phyloP scores from a whole-genome alignment of 2,329 filamentous ascomycete genomes.

The Coniella vitis region DNA sequence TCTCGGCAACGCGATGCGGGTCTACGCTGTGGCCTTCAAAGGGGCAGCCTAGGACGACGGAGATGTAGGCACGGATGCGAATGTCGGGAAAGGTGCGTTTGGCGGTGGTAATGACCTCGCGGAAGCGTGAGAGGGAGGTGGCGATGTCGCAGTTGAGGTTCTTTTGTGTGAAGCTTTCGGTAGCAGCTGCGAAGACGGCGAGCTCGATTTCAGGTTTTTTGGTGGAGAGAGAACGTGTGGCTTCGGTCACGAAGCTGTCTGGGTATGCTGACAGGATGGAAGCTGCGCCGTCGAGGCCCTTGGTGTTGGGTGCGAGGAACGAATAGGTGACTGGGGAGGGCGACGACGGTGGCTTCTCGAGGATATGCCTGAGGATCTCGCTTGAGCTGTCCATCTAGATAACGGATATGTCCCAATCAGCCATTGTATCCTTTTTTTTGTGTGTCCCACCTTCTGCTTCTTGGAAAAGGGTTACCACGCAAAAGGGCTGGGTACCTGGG shows the following conservation, averaged over 20 bases:
- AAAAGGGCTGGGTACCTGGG: constrained; percentile 51
- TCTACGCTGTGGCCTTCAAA: constrained; percentile 62
- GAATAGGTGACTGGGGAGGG: constrained; percentile 61
- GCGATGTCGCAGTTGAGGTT: constrained; percentile 78
- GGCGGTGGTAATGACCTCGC: constrained; percentile 60
- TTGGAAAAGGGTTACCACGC: no score
- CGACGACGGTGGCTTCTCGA: constrained; percentile 49
- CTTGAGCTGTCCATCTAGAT: constrained; percentile 70
- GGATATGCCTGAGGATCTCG: constrained; percentile 64
- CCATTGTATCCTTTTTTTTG: no score
- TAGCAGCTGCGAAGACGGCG: constrained; percentile 76
- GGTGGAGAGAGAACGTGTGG: constrained; percentile 27
- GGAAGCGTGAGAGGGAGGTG: constrained; percentile 64
- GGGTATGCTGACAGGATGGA: constrained; percentile 46
- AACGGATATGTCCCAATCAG: neutral
- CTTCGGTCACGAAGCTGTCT: constrained; percentile 44
- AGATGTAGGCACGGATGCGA: constrained; percentile 72
- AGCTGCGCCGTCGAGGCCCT: constrained; percentile 60
- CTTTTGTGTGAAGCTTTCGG: constrained; percentile 70
- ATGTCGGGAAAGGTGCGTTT: constrained; percentile 50
- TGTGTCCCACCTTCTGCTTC: no score
- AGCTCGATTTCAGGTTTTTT: constrained; percentile 55
- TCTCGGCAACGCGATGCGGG: constrained; percentile 56
- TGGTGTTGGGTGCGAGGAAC: constrained; percentile 72
- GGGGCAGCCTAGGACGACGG: constrained; percentile 73